phyloP scores from a whole-genome alignment of 331 rosid species.

The Dryas integrifolia region DNA sequence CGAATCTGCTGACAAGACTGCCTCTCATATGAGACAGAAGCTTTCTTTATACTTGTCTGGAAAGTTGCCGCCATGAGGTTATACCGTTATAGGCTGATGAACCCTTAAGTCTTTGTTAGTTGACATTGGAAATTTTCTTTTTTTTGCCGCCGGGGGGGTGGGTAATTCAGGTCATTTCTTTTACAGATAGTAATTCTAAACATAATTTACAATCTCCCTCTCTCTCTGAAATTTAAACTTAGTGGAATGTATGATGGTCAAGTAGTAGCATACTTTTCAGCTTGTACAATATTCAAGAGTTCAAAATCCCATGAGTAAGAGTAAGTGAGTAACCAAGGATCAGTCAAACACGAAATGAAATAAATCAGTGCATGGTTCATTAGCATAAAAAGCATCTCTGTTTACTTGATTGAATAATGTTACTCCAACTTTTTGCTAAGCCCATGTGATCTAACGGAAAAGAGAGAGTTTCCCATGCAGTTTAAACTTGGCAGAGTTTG shows the following conservation, averaged over 20 bases:
- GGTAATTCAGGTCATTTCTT: not conserved
- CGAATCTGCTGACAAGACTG: slow-evolving; percentile 48
- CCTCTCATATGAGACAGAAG: slow-evolving; percentile 48
- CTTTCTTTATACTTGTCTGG: slow-evolving; percentile 55
- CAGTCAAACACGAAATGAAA: no score
- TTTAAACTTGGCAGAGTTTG: no score
- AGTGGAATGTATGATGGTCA: not conserved
- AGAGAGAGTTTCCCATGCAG: no score
- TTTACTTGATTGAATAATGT: no score
- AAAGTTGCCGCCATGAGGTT: slow-evolving; percentile 19
- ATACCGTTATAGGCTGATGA: not conserved
- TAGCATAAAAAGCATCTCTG: no score
- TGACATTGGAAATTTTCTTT: slow-evolving; percentile 5
- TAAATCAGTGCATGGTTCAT: no score
- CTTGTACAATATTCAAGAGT: not conserved
- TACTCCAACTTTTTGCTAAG: no score
- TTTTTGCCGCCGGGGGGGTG: no score
- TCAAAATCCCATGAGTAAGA: not conserved
- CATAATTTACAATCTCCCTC: not conserved
- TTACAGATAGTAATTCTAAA: slow-evolving; percentile 1
- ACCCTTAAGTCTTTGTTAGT: not conserved
- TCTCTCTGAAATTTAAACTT: not conserved
- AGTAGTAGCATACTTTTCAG: not conserved
- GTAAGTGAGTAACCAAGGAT: not conserved
- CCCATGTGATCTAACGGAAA: no score